Base-by-base conservation (phyloP, 805 yeast species). In the Saccharomycopsis fodiens region DNA sequence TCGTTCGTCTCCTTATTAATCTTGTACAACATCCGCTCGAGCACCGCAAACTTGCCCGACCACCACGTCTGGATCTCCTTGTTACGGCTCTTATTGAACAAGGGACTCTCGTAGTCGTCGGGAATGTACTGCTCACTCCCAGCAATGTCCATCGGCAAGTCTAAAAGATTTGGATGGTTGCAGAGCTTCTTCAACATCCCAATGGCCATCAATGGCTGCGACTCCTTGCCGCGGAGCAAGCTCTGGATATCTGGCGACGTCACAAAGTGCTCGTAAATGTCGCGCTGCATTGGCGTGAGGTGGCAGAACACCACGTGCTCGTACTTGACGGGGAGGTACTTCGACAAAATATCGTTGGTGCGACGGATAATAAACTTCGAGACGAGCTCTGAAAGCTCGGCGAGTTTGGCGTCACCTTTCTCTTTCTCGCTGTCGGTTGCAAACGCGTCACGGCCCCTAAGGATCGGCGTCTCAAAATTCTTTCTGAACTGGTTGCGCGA, bases 281-380 rank as follows among this genome's bases (percentile, higher is more conserved):
- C 63, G 42, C 68, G 65, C 62, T 93, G 98, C 64, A 89, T 72
- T 0, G 85, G 86, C 1, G 91, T 74, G 45, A 93, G 65, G 36
- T 80, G 82, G 50, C 93, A 88, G 61, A 91, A 93, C n/a, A 93
- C 84, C 19, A 93, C 97, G 62, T 93, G 95, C 61, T 93, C 98
- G 60, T 88, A 89, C 62, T 93, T 93, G 52, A 94, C 86, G 0
- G 98, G 98, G 49, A 93, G 70, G 59, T 93, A 93, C 63, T 93
- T 91, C 25, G 96, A 82, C 45, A 93, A 68, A 55, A 93, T 85
- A 62, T 93, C 98, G 65, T 93, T 93, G 0, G 97, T 88, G 59
- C 98, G 78, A 60, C 98, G 74, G 49, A 93, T 93, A 60, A 93
- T 93, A 61, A 91, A 91, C 55, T 79, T 82, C 29, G 89, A 84